Evolutionary conservation across 371 early-diverging fungal genomes (phyloP), one percentile per base, ranked within the genome.

Genomic region (Syncephalastrum monosporum): DNA sequence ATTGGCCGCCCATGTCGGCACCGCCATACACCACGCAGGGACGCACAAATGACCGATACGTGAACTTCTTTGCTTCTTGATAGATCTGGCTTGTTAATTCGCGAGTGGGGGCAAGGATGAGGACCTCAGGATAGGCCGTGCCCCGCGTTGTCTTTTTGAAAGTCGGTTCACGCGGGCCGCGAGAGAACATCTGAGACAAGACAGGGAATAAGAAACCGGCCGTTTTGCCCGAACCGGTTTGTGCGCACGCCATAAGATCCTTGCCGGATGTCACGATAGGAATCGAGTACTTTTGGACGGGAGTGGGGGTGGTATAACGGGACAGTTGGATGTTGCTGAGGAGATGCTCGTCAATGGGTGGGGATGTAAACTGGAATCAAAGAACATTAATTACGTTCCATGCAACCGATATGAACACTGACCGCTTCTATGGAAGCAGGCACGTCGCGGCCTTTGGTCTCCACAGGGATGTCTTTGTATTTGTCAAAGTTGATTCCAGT

Each of bases 1-100:
- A 86, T 69, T 99, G 99, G 47, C 82, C 81, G 48, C 91, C 89
- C 50, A 93, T 91, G 65, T 95, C 91, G 13, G 95, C 98, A 60
- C 99, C 99, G 69, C 96, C 99, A 67, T 99, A 96, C n/a, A 94
- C 89, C 56, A 96, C 95, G 63, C 92, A 90, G 55, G 95, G 91
- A 52, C 90, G 88, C 49, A 98, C 91, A 80, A 91, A 91, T 42
- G 96, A 94, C 61, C 91, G 85, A 71, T 89, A 87, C 44, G 94
- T 93, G 71, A 96, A 97, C 66, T 91, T 91, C 61, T 83, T 81
- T 3, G 91, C 89, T 55, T 79, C 79, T 0, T 53, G 54, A 41
- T 70, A 74, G 1, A 76, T 79, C 47, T 79, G 79, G 5, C 63
- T 60, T 2, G 68, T 63, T 2, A 79, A 44, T 59, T 79, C 79